Evolutionary conservation across 2,329 filamentous ascomycete species (phyloP).

Genomic region (Ophiostoma perfectum): DNA sequence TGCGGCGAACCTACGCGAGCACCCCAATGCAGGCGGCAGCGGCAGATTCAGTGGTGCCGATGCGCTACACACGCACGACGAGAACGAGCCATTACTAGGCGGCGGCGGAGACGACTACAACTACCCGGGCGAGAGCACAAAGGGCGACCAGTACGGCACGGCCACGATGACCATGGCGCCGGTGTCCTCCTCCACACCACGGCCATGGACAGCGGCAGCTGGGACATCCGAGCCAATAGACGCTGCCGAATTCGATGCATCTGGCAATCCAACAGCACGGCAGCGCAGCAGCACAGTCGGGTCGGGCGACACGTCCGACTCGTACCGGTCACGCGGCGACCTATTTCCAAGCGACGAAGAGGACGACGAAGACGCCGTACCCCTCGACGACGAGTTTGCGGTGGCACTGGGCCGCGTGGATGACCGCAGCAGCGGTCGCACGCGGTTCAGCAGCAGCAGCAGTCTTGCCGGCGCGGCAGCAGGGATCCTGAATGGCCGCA

Average conservation of each 20-base stretch:
- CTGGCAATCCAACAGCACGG: constrained; percentile 33
- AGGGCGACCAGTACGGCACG: constrained; percentile 2
- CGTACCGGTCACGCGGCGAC: constrained; percentile 80
- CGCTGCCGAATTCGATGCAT: background rate
- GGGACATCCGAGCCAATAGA: background rate
- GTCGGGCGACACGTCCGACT: constrained; percentile 78
- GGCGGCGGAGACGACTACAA: constrained; percentile 12
- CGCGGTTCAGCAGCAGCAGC: constrained; percentile 43
- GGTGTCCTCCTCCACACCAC: constrained; percentile 13
- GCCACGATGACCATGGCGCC: constrained; percentile 11
- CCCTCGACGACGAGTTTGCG: constrained; percentile 86
- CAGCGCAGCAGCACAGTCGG: constrained; percentile 72
- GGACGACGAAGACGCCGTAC: constrained; percentile 89
- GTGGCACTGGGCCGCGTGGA: constrained; percentile 74
- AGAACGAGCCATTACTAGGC: constrained; percentile 65
- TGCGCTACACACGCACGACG: constrained; percentile 35
- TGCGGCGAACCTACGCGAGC: constrained; percentile 82
- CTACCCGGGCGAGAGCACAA: background rate
- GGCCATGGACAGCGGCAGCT: constrained; percentile 1
- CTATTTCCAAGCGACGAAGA: constrained; percentile 81
- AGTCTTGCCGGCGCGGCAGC: constrained; percentile 68
- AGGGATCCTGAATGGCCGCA: constrained; percentile 34
- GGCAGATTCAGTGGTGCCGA: background rate
- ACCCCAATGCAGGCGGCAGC: constrained; percentile 55
- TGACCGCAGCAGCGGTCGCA: constrained; percentile 67